Conservation (phyloP, 2,329 filamentous ascomycete species). For the Volutella citrinella region DNA sequence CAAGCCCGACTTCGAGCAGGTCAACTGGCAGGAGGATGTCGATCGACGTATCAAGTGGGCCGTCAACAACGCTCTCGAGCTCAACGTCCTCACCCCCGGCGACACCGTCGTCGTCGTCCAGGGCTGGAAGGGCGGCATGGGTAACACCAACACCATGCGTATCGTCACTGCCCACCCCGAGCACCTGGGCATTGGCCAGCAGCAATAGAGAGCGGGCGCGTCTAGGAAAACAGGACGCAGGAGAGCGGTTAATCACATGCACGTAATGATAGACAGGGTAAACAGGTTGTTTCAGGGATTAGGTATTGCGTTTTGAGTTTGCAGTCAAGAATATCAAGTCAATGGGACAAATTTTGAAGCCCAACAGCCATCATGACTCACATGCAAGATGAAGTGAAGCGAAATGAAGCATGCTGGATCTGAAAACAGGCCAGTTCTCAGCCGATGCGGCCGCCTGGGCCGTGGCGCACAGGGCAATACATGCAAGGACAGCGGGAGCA, state of each 20-base stretch:
- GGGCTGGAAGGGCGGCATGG: conserved; percentile 89
- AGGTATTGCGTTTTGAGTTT: conserved; percentile 24
- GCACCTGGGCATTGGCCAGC: conserved; percentile 54
- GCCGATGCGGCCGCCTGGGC: too few species aligned
- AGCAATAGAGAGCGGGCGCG: conserved; percentile 18
- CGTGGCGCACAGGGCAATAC: too few species aligned
- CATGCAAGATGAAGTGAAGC: too few species aligned
- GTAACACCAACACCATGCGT: conserved; percentile 80
- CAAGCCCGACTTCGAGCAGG: conserved; percentile 91
- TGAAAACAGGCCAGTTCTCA: too few species aligned
- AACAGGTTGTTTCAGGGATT: conserved; percentile 24
- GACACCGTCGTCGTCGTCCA: conserved; percentile 81
- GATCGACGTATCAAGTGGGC: conserved; percentile 98
- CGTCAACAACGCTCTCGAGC: conserved; percentile 79
- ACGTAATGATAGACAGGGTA: conserved; percentile 29
- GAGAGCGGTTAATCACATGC: conserved; percentile 22
- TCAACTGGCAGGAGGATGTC: conserved; percentile 98
- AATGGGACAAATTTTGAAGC: too few species aligned
- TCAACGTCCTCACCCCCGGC: conserved; percentile 69
- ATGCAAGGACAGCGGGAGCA: too few species aligned
- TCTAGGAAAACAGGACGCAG: conserved; percentile 10
- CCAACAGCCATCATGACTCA: too few species aligned
- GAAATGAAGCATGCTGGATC: too few species aligned
- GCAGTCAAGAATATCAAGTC: conserved; percentile 15
- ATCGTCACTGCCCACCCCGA: conserved; percentile 60